A percentile compares a stretch with the other conserved stretches of the same genome.
Conservation (phyloP, 768 basidiomycete genomes). For the Symmetrospora coprosmae region DNA sequence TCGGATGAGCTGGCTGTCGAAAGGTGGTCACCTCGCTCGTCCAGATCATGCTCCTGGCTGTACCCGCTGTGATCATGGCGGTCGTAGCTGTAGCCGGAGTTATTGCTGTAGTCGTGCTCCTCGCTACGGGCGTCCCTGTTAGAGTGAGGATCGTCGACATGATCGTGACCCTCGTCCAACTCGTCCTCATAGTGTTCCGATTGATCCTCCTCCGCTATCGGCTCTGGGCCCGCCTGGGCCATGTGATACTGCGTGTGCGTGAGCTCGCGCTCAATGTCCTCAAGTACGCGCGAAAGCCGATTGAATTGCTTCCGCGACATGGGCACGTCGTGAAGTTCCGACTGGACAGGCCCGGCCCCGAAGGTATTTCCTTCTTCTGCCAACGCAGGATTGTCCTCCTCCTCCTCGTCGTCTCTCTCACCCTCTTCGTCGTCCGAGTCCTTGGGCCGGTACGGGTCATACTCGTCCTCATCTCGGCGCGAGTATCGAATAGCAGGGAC, state of each 20-base stretch:
- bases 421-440: conserved; percentile 3
- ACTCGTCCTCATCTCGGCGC: conserved; percentile 7
- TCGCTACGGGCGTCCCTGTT: too few relatives aligned
- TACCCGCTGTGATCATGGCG: too few relatives aligned
- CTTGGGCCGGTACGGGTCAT: conserved; percentile 10
- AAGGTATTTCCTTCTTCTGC: not conserved
- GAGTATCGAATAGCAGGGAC: not conserved
- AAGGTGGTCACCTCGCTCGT: too few relatives aligned
- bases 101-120: too few relatives aligned
- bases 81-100: too few relatives aligned
- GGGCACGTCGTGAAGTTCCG: not conserved
- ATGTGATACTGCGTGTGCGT: not conserved
- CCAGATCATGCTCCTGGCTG: too few relatives aligned
- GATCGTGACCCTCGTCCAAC: not conserved
- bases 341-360: too few relatives aligned
- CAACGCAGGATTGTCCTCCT: not conserved
- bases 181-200: not conserved
- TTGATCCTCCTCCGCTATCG: not conserved
- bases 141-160: not conserved
- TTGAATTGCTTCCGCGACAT: conserved; percentile 25
- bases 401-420: not conserved
- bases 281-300: conserved; percentile 27
- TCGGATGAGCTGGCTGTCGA: not conserved
- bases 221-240: not conserved
- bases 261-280: conserved; percentile 26